Evolutionary conservation across 805 yeast genomes (phyloP).

Genomic region (Candida insectalens): DNA sequence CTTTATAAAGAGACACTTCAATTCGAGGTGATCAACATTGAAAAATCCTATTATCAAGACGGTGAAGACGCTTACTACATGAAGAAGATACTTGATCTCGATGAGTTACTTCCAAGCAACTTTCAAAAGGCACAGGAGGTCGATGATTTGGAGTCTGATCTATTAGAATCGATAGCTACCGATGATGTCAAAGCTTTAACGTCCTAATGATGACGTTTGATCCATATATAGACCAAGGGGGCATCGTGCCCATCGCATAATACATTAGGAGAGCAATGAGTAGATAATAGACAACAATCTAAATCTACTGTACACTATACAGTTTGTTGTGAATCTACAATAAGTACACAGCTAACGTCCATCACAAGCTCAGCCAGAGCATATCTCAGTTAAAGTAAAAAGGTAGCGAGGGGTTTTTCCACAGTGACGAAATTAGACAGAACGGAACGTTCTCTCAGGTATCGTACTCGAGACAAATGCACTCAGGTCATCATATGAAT

Average conservation of each 20-base stretch:
- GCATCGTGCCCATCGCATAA: too few relatives aligned
- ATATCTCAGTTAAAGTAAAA: constrained; percentile 7
- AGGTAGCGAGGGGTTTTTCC: constrained; percentile 98
- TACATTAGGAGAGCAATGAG: too few relatives aligned
- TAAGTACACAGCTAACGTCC: too few relatives aligned
- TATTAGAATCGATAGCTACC: constrained; percentile 27
- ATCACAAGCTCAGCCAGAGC: too few relatives aligned
- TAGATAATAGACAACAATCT: too few relatives aligned
- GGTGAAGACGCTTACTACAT: constrained; percentile 97
- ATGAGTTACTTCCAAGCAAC: constrained; percentile 50
- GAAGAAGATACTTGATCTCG: constrained; percentile 59
- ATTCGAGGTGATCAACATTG: constrained; percentile 76
- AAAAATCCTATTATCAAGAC: constrained; percentile 87
- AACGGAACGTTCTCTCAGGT: constrained; percentile 24
- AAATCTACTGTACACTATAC: too few relatives aligned
- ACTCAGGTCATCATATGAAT: constrained; percentile 80
- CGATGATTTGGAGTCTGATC: constrained; percentile 48
- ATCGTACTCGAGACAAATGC: constrained; percentile 96
- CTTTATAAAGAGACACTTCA: constrained; percentile 76
- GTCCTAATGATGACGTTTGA: too few relatives aligned
- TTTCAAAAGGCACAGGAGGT: constrained; percentile 37
- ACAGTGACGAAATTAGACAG: constrained; percentile 61
- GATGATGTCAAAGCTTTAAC: constrained; percentile 1
- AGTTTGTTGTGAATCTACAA: too few relatives aligned
- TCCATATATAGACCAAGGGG: too few relatives aligned